Evolutionary conservation across 176 grass and related monocot species (phyloP).

Genomic region (Thinopyrum elongatum): DNA sequence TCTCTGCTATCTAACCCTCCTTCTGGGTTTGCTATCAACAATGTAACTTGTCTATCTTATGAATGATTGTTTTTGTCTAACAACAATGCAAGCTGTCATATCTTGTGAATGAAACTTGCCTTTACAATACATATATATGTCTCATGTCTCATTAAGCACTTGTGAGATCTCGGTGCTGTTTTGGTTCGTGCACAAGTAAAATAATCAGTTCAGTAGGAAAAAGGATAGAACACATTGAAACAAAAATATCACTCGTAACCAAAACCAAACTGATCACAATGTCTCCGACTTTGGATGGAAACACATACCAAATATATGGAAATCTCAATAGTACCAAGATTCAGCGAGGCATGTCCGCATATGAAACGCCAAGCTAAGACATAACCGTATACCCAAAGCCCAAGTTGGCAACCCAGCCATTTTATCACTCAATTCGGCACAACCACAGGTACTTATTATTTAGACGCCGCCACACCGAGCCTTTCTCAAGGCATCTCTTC

Average conservation of each 20-base stretch:
- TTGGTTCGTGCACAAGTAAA: neutral
- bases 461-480: neutral
- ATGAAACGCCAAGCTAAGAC: constrained; percentile 33
- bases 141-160: neutral
- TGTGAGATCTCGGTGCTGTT: neutral
- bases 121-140: neutral
- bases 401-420: constrained; percentile 40
- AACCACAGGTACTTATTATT: constrained; percentile 54
- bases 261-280: constrained; percentile 15
- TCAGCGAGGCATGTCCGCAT: constrained; percentile 16
- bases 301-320: constrained; percentile 6
- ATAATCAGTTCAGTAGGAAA: neutral
- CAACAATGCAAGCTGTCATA: neutral
- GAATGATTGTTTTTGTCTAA: neutral
- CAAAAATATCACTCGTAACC: constrained; percentile 1
- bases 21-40: neutral
- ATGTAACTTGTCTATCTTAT: neutral
- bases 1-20: neutral
- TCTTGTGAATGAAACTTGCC: too few species aligned
- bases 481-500: constrained; percentile 7
- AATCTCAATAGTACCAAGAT: constrained; percentile 22
- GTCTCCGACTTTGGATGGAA: neutral
- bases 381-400: constrained; percentile 55
- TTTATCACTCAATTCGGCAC: constrained; percentile 35
- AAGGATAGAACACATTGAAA: neutral